Evolutionary conservation across 176 grass and related monocot species (phyloP).

Genomic region (Juncus inflexus): DNA sequence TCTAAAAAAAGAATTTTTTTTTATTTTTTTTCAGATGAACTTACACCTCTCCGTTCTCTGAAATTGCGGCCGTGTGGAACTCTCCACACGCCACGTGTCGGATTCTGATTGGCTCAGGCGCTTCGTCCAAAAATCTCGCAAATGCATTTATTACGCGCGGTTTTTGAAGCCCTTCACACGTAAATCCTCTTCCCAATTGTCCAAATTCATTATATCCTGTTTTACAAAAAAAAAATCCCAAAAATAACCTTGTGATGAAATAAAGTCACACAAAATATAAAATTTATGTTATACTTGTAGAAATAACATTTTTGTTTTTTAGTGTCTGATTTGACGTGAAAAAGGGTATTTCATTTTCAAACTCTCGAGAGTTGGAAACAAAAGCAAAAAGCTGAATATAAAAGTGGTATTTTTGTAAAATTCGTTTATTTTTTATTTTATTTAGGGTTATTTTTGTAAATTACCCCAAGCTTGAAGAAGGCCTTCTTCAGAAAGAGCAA

Average conservation of each 20-base stretch:
- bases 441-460: no score
- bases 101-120: constrained; percentile 86
- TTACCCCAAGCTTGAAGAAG: constrained; percentile 96
- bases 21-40: no score
- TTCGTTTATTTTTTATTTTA: no score
- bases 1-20: no score
- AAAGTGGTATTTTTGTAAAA: no score
- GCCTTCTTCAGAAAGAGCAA: constrained; percentile 81
- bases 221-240: constrained; percentile 1
- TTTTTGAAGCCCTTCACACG: constrained; percentile 89
- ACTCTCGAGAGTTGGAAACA: no score
- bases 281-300: no score
- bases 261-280: no score
- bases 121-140: constrained; percentile 89
- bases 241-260: background rate
- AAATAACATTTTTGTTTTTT: no score
- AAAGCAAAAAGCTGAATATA: no score
- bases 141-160: constrained; percentile 74
- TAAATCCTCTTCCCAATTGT: constrained; percentile 95
- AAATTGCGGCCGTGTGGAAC: constrained; percentile 94
- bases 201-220: constrained; percentile 99
- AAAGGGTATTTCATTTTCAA: no score
- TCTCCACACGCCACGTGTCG: constrained; percentile 80
- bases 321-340: no score
- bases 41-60: constrained; percentile 91